Base-by-base conservation (phyloP, 2,329 filamentous ascomycete genomes). In the Triangularia setosa region DNA sequence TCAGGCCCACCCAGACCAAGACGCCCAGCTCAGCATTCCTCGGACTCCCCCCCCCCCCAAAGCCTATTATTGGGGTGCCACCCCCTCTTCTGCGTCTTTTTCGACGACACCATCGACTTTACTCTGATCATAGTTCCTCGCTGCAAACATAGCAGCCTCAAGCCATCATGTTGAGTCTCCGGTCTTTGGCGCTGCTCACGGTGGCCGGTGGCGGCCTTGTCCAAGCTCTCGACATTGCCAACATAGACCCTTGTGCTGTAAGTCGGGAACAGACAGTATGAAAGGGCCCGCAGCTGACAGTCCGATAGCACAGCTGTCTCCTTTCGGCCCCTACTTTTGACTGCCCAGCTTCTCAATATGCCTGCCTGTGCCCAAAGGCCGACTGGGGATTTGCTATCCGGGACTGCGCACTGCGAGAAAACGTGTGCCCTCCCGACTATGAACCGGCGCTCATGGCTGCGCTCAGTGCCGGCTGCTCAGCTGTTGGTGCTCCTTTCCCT, bases 311-410 rank as follows among this genome's bases (percentile, higher is more conserved):
- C 30, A 23, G 61, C 12, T 48, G 40, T 48, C 40, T 48, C 40
- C 8, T 48, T 3, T 27, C 59, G 8, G 65, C 64, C 6, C 64
- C 60, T 16, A 14, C 21, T 4, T 69, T 58, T 12, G 61, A 24
- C 44, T 71, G 68, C 52, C 61, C 56, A 6, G 67, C 68, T 5
- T 57, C 52, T 33, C 65, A 68, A 28, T 21, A 68, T 8, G 25
- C 61, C 52, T 74, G 72, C 60, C 53, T 74, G 14, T 74, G 72
- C 62, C 62, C 63, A n/a, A 67, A 67, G 3, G 14, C 25, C 24
- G 61, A 66, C 23, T 73, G 67, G 35, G 35, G 55, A 18, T 61
- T 62, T 14, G 63, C 56, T 21, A 67, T 73, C 24, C 53, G 53
- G 18, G 68, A 70, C 55, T 74, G 72, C 56, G 68, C 69, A 5